These are phyloP conservation scores for Gaertneriomyces semiglobifer DNA, from an alignment of 192 early-diverging fungal species.

Conservation along the genomic window DNA sequence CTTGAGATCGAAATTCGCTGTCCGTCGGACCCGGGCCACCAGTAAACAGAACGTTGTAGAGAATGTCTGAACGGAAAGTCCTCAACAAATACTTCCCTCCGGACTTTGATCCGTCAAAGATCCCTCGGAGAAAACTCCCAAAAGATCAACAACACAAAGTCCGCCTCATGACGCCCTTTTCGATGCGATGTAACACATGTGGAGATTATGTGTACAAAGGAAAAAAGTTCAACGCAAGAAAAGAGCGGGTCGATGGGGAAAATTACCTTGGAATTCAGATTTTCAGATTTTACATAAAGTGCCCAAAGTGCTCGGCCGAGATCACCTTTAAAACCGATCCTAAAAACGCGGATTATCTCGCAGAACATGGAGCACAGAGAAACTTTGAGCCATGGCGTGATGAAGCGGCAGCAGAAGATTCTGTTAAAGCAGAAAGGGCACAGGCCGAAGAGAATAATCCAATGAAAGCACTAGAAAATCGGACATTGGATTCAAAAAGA, in stretches of 20 bases:
- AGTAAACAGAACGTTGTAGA: too few species aligned
- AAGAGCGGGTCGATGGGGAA: constrained; percentile 66
- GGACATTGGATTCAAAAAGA: constrained; percentile 87
- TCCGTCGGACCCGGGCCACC: too few species aligned
- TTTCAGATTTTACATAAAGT: constrained; percentile 70
- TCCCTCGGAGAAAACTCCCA: constrained; percentile 75
- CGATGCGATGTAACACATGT: constrained; percentile 95
- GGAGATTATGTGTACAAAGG: constrained; percentile 97
- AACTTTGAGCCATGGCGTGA: constrained; percentile 96
- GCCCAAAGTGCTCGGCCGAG: constrained; percentile 91
- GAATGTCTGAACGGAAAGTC: constrained; percentile 89
- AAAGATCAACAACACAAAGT: constrained; percentile 91
- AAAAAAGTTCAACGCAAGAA: constrained; percentile 97
- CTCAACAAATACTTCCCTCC: constrained; percentile 96
- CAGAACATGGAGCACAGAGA: constrained; percentile 85
- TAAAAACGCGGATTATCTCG: constrained; percentile 89
- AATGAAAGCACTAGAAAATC: constrained; percentile 91
- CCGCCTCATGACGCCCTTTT: constrained; percentile 96
- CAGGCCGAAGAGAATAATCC: constrained; percentile 89
- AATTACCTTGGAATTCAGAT: constrained; percentile 54
- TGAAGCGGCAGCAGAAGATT: constrained; percentile 56
- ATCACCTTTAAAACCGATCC: constrained; percentile 99
- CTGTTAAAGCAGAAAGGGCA: constrained; percentile 54
- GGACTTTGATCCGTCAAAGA: constrained; percentile 95
- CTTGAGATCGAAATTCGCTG: too few species aligned